Base-by-base conservation (phyloP, 371 early-diverging fungal genomes). In the Mucor plumbeus region DNA sequence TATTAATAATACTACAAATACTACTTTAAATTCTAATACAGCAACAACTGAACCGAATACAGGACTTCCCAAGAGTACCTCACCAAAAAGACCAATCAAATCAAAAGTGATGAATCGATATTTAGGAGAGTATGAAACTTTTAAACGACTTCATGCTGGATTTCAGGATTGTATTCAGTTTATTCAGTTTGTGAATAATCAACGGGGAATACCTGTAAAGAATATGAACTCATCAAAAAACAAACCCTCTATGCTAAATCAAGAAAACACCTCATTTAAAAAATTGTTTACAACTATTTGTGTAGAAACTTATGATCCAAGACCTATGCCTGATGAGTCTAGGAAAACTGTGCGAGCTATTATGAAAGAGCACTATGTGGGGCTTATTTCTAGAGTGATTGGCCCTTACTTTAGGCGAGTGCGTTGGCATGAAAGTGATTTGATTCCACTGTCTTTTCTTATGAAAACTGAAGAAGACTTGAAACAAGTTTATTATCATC, bases 101-200 rank as follows among this genome's bases (percentile, higher is more conserved):
- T 62, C 62, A 50, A 63, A 54, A 17, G 21, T 5, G 21, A 15
- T 39, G 39, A 39, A 19, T 48, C 54, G 54, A n/a, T 66, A 66
- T 55, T 5, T 50, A 6, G 58, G 60, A 0, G 78, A 82, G 50
- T 69, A 69, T 10, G 80, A 79, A 36, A 74, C 70, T 33, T 79
- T 79, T 19, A 76, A 76, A 26, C 69, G 82, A 19, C 53, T 73
- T 15, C 74, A 78, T 39, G 60, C 59, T 53, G 65, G 65, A 2
- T 36, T 80, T 33, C 69, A 47, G 17, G 55, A 64, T 9, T 35
- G 70, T 19, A 31, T 50, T 1, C 54, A 44, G 0, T 64, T 67
- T 13, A 67, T 79, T 7, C 71, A 79, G 10, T 77, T 71, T 54
- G 33, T 65, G 19, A 68, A 76, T 48, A 77, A 71, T 19, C 61